phyloP scores from a whole-genome alignment of 1,139 yeast species.

The Nematodospora anomalae region DNA sequence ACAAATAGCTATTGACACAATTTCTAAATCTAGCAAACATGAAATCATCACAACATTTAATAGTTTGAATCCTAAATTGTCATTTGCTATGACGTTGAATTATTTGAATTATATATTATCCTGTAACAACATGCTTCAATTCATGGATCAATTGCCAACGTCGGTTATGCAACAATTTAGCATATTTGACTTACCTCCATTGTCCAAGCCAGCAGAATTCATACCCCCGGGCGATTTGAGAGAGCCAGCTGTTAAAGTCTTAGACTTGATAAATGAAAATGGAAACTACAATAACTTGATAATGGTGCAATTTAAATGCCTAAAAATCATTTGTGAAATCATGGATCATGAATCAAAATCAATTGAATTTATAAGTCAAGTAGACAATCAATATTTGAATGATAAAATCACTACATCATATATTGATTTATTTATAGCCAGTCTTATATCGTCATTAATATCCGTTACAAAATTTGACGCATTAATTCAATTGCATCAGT shows the following conservation, averaged over 20 bases:
- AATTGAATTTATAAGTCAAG: constrained; percentile 15
- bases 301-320: constrained; percentile 9
- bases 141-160: constrained; percentile 18
- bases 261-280: constrained; percentile 8
- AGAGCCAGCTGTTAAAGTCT: constrained; percentile 15
- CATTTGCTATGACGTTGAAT: constrained; percentile 19
- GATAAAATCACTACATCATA: constrained; percentile 18
- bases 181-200: constrained; percentile 28
- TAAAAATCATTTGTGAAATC: constrained; percentile 10
- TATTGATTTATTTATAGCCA: constrained; percentile 20
- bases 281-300: constrained; percentile 9
- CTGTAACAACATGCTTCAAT: constrained; percentile 17
- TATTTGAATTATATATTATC: constrained; percentile 23
- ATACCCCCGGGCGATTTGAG: constrained; percentile 11
- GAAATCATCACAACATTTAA: constrained; percentile 19
- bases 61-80: constrained; percentile 23
- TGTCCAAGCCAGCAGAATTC: constrained; percentile 24
- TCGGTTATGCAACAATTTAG: constrained; percentile 17
- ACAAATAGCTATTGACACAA: constrained; percentile 8
- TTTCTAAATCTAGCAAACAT: constrained; percentile 2
- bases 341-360: constrained; percentile 22
- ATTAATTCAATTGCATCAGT: constrained; percentile 2
- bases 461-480: constrained; percentile 9
- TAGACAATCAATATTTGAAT: constrained; percentile 12
- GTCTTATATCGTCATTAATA: constrained; percentile 18